phyloP scores from a whole-genome alignment of 805 yeast species.

The Wickerhamiella australiensis region DNA sequence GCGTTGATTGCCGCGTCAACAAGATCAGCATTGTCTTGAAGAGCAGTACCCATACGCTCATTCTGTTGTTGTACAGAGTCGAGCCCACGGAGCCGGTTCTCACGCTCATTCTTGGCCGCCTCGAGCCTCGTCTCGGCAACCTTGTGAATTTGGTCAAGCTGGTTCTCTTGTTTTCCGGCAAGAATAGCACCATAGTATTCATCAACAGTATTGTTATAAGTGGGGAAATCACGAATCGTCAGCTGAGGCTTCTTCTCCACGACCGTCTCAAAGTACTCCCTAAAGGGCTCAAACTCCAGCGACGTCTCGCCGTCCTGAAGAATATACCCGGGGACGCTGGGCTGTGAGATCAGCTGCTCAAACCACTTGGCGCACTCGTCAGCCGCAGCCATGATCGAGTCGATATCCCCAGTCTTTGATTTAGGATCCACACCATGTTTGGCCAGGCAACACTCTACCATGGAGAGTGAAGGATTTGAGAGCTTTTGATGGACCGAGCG shows the following conservation, averaged over 20 bases:
- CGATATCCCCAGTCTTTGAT: conserved; percentile 26
- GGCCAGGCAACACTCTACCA: conserved; percentile 49
- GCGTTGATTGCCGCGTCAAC: conserved; percentile 62
- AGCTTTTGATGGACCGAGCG: conserved; percentile 56
- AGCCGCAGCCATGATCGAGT: conserved; percentile 19
- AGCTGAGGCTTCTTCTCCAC: conserved; percentile 28
- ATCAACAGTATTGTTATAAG: conserved; percentile 76
- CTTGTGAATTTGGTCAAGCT: conserved; percentile 45
- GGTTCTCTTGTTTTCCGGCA: conserved; percentile 61
- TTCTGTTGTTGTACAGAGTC: conserved; percentile 51
- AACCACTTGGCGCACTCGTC: conserved; percentile 27
- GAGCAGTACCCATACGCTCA: conserved; percentile 56
- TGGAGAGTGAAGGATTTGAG: conserved; percentile 66
- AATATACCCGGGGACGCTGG: conserved; percentile 16
- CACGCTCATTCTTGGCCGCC: conserved; percentile 62
- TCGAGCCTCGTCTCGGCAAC: conserved; percentile 63
- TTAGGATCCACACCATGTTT: conserved; percentile 38
- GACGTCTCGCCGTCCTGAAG: conserved; percentile 17
- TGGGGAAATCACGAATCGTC: conserved; percentile 31
- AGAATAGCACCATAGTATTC: conserved; percentile 74
- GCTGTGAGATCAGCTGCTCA: conserved; percentile 12
- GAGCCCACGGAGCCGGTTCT: conserved; percentile 54
- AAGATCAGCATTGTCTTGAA: conserved; percentile 53
- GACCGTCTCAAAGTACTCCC: conserved; percentile 30
- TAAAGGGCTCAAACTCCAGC: conserved; percentile 23